Percentiles rank a stretch among this genome's conserved stretches.
Evolutionary conservation across 352 stramenopile species (phyloP).

Genomic region (Phytopythium helicoides): DNA sequence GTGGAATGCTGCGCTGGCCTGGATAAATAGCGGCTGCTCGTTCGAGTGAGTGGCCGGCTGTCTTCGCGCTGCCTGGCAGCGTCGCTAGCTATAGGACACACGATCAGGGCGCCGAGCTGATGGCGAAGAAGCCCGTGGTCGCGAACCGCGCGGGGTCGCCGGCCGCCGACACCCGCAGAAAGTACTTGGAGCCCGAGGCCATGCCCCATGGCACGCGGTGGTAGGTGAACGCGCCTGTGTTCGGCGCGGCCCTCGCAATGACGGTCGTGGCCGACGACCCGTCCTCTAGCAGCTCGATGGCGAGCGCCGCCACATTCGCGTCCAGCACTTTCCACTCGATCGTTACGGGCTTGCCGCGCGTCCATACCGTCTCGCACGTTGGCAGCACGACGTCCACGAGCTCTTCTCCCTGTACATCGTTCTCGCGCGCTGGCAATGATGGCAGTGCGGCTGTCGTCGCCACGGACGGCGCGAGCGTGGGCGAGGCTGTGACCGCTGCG

Average conservation of each 20-base stretch:
- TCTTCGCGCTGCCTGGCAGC: no score
- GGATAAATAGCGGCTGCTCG: no score
- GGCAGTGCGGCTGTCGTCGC: constrained; percentile 1
- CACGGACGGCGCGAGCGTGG: neutral
- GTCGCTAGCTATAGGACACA: constrained; percentile 56
- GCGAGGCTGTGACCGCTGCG: constrained; percentile 2
- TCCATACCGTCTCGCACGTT: constrained; percentile 55
- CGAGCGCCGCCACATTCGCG: constrained; percentile 30
- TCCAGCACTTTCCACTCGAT: constrained; percentile 80
- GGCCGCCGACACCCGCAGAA: constrained; percentile 56
- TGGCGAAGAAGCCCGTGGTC: constrained; percentile 69
- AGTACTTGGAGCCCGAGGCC: constrained; percentile 73
- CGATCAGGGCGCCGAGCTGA: constrained; percentile 53
- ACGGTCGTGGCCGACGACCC: constrained; percentile 63
- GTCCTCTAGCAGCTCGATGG: constrained; percentile 71
- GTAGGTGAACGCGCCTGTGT: constrained; percentile 71
- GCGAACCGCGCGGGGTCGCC: constrained; percentile 38
- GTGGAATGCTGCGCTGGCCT: no score
- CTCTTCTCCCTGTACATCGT: constrained; percentile 29
- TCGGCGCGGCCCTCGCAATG: constrained; percentile 55
- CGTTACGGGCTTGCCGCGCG: constrained; percentile 56
- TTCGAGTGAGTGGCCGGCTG: no score
- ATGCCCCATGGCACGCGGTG: constrained; percentile 83
- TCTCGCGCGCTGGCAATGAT: constrained; percentile 10
- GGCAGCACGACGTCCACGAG: constrained; percentile 46